A percentile compares a stretch with the other conserved stretches of the same genome.
phyloP scores from a whole-genome alignment of 2,329 filamentous ascomycete species.

The Cladosporium velox region DNA sequence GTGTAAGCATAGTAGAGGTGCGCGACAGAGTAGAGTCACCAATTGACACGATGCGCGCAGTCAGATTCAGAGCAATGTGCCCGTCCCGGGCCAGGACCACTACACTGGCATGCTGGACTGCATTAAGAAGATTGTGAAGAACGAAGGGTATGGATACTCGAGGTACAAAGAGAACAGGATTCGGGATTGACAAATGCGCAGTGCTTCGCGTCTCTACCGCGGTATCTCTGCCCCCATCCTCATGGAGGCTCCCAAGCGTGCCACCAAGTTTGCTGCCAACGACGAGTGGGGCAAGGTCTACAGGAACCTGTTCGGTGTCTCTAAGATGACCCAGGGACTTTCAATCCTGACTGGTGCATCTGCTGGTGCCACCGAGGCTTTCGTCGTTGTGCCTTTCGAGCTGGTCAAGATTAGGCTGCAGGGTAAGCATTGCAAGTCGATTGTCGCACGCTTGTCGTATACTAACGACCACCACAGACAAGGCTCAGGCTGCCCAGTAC shows the following conservation, averaged over 20 bases:
- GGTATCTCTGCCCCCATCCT: slow-evolving; percentile 94
- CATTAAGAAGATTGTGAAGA: slow-evolving; percentile 93
- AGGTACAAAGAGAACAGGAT: not conserved
- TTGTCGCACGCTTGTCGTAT: not conserved
- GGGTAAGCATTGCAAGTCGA: slow-evolving; percentile 30
- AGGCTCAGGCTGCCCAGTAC: slow-evolving; percentile 86
- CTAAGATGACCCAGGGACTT: slow-evolving; percentile 87
- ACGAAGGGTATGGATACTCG: slow-evolving; percentile 73
- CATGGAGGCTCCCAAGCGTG: slow-evolving; percentile 94
- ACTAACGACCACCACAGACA: slow-evolving; percentile 57
- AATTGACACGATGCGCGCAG: slow-evolving; percentile 28
- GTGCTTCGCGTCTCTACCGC: slow-evolving; percentile 84
- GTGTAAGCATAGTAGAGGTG: slow-evolving; percentile 61
- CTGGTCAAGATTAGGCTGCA: slow-evolving; percentile 98
- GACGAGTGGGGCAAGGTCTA: slow-evolving; percentile 98
- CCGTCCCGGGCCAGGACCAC: slow-evolving; percentile 69
- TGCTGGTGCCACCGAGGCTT: slow-evolving; percentile 91
- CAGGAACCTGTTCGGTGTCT: slow-evolving; percentile 77
- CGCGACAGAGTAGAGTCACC: not conserved
- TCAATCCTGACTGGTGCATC: slow-evolving; percentile 92
- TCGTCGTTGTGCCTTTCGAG: slow-evolving; percentile 97
- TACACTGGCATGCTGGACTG: slow-evolving; percentile 99
- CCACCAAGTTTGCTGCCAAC: slow-evolving; percentile 98
- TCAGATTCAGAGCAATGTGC: slow-evolving; percentile 59
- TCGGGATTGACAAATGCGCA: slow-evolving; percentile 40